These are phyloP conservation scores for Datisca glomerata DNA, from an alignment of 306 rosid genomes.

Conservation along the genomic window DNA sequence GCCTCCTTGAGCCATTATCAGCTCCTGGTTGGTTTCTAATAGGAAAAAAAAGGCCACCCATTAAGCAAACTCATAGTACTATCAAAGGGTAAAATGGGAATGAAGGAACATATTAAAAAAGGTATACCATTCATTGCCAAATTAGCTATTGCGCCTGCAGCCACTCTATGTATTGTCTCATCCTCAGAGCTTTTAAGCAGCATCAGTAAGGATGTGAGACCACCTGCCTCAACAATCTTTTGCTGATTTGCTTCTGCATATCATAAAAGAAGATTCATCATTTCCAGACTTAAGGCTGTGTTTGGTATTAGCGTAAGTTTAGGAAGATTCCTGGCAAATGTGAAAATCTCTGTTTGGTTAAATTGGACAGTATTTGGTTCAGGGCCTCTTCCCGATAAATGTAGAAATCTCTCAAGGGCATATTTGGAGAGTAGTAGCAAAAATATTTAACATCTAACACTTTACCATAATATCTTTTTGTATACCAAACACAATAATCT, in stretches of 20 bases:
- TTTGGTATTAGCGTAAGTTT: too few species aligned
- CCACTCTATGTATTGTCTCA: slow-evolving; percentile 95
- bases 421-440: too few species aligned
- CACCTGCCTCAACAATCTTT: slow-evolving; percentile 97
- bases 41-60: slow-evolving; percentile 10
- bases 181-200: slow-evolving; percentile 74
- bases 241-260: slow-evolving; percentile 82
- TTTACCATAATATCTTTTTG: too few species aligned
- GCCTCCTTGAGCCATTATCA: slow-evolving; percentile 95
- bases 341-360: too few species aligned
- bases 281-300: too few species aligned
- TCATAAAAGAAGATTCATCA: slow-evolving; percentile 5
- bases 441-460: too few species aligned
- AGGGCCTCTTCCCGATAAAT: too few species aligned
- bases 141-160: slow-evolving; percentile 99
- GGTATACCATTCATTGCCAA: slow-evolving; percentile 90
- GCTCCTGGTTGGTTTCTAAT: slow-evolving; percentile 97
- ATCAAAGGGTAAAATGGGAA: slow-evolving; percentile 6
- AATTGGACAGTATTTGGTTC: too few species aligned
- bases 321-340: too few species aligned
- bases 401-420: too few species aligned
- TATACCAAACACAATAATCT: too few species aligned
- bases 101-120: too few species aligned
- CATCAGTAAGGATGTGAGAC: slow-evolving; percentile 77
- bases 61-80: background rate